phyloP scores from a whole-genome alignment of 1,284 basidiomycete genomes.

The Coniferiporia weirii region DNA sequence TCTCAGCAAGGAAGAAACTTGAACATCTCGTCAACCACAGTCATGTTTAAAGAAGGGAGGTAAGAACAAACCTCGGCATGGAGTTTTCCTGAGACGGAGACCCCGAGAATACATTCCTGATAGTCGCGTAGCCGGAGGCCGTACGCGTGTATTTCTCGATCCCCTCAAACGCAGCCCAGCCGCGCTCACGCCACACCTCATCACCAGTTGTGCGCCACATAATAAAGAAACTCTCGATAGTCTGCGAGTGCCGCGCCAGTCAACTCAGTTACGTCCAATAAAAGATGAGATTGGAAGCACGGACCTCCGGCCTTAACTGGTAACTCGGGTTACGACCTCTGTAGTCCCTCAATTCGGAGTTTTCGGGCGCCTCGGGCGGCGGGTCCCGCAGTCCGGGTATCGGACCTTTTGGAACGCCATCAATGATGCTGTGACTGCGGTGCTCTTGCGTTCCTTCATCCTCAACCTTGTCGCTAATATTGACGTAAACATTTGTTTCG shows the following conservation, averaged over 20 bases:
- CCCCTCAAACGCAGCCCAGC: constrained; percentile 71
- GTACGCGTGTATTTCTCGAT: constrained; percentile 56
- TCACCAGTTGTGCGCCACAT: constrained; percentile 70
- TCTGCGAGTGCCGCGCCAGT: constrained; percentile 32
- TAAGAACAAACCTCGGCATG: constrained; percentile 57
- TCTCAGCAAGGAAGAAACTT: constrained; percentile 72
- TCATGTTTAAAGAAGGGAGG: not conserved
- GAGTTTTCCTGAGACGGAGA: constrained; percentile 40
- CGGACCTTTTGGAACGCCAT: constrained; percentile 1
- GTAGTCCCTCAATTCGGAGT: constrained; percentile 12
- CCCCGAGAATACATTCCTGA: constrained; percentile 43
- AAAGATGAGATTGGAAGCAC: not conserved
- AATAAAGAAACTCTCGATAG: constrained; percentile 64
- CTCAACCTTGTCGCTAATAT: constrained; percentile 7
- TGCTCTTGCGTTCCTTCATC: not conserved
- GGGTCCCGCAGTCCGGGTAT: constrained; percentile 16
- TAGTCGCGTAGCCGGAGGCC: constrained; percentile 52
- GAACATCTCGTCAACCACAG: constrained; percentile 26
- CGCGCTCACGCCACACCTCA: constrained; percentile 65
- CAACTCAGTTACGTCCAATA: not conserved
- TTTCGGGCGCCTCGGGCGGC: not conserved
- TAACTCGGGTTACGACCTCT: constrained; percentile 7
- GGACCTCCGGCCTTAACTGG: constrained; percentile 15
- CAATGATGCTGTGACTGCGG: not conserved
- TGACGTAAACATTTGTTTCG: constrained; percentile 1